Base-by-base conservation (phyloP, 2,329 filamentous ascomycete species). In the Teratosphaeriaceae sp. region DNA sequence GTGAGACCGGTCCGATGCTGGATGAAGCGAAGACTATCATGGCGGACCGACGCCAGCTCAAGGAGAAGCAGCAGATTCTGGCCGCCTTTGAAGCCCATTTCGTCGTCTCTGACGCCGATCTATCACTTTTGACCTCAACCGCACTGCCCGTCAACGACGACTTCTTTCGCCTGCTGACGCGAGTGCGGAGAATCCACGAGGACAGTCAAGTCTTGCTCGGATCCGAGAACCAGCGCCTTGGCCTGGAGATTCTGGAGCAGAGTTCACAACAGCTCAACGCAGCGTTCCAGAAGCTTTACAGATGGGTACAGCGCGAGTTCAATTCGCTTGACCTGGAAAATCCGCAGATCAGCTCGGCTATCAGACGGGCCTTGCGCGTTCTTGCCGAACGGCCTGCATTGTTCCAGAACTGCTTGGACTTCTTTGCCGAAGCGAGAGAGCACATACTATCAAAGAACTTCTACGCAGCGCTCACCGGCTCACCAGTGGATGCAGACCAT, bases 301-400 rank as follows among this genome's bases (percentile, higher is more conserved):
- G 87, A 55, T 98, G 90, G 90, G 82, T 94, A 16, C 89, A 96
- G 61, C 82, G 85, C 46, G 88, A 96, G 56, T 94, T 98, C 67
- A 94, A 89, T 63, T 83, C 82, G 0, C 68, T 97, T 39, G 94
- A 97, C 61, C 75, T 97, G 7, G 92, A 98, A 59, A 95, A 94
- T 53, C 89, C 89, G 1, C 89, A 94, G 56, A 89, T 97, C 62
- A 89, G 85, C 59, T 77, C 82, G 16, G 82, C 86, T 0, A 89
- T 98, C 48, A 79, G 90, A 40, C 79, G 82, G 43, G 88, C 88
- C 18, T 73, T 98, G 29, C 79, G 88, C 38, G 86, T 95, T 9
- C 73, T 98, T 15, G 88, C 92, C 11, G 92, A 97, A 61, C 73
- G 89, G 22, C 92, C 92, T 1, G 83, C 85, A 2, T 70, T 97